phyloP scores from a whole-genome alignment of 2,329 filamentous ascomycete genomes.

The Colletotrichum lindemuthianum region DNA sequence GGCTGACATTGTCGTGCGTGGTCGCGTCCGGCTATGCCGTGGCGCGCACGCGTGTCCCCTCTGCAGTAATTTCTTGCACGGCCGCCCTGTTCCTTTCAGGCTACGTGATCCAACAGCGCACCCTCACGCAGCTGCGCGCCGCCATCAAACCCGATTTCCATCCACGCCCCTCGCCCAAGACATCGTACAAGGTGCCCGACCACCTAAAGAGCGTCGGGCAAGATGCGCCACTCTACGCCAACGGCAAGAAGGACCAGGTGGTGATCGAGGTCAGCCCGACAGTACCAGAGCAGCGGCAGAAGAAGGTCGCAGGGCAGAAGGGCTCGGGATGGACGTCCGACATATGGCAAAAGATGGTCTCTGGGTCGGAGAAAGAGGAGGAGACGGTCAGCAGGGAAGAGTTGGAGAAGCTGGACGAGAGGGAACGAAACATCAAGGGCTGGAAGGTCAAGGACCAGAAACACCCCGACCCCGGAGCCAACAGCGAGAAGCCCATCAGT shows the following conservation, averaged over 20 bases:
- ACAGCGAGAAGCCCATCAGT: constrained; percentile 59
- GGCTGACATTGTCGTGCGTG: constrained; percentile 15
- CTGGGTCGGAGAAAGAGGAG: constrained; percentile 12
- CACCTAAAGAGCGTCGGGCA: constrained; percentile 57
- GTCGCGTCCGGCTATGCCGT: constrained; percentile 7
- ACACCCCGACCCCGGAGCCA: constrained; percentile 49
- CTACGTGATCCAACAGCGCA: constrained; percentile 88
- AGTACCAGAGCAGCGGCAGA: constrained; percentile 38
- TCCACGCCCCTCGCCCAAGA: constrained; percentile 54
- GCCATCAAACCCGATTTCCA: constrained; percentile 69
- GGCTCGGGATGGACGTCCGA: constrained; percentile 32
- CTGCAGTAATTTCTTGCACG: constrained; percentile 78
- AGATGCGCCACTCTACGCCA: constrained; percentile 44
- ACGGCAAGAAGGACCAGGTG: constrained; percentile 36
- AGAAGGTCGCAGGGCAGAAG: constrained; percentile 29
- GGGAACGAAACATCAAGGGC: constrained; percentile 38
- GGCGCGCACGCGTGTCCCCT: constrained; percentile 5
- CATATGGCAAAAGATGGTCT: constrained; percentile 27
- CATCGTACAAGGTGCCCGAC: constrained; percentile 57
- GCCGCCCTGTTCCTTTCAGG: constrained; percentile 86
- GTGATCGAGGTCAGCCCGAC: constrained; percentile 51
- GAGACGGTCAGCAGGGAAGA: constrained; percentile 25
- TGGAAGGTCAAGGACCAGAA: constrained; percentile 37
- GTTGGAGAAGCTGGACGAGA: constrained; percentile 40
- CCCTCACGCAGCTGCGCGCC: constrained; percentile 78